phyloP scores from a whole-genome alignment of 768 basidiomycete species.

The Boletus rex-veris region DNA sequence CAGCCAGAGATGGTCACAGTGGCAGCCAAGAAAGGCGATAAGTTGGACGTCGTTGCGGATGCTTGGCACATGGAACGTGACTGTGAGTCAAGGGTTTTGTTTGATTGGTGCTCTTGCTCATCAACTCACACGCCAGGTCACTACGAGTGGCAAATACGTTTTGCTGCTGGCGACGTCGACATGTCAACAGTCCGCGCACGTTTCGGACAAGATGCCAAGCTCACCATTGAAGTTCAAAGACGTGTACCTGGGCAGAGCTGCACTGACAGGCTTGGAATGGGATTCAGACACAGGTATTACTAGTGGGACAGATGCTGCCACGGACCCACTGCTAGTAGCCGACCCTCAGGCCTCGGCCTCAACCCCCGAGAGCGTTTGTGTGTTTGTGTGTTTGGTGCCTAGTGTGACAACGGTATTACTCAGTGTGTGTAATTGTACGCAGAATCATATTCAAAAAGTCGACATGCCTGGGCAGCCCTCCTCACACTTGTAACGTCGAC shows the following conservation, averaged over 20 bases:
- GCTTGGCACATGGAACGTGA: constrained; percentile 60
- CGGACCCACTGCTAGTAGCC: not conserved
- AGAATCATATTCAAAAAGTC: constrained; percentile 15
- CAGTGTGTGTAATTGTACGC: constrained; percentile 20
- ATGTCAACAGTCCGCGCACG: constrained; percentile 50
- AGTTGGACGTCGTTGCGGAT: constrained; percentile 54
- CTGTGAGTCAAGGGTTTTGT: constrained; percentile 40
- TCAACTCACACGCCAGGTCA: constrained; percentile 48
- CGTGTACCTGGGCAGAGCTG: constrained; percentile 25
- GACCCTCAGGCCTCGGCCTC: too few species aligned
- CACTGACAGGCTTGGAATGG: constrained; percentile 26
- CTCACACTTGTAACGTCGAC: not conserved
- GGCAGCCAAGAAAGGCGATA: constrained; percentile 56
- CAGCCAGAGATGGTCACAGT: constrained; percentile 64
- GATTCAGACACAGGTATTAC: constrained; percentile 27
- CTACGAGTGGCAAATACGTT: constrained; percentile 59
- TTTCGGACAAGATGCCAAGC: constrained; percentile 43
- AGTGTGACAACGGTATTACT: constrained; percentile 24
- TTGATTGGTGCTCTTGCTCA: not conserved
- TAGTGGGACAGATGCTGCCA: constrained; percentile 7
- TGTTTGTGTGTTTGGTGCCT: not conserved
- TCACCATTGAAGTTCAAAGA: constrained; percentile 45
- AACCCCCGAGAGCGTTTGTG: constrained; percentile 1
- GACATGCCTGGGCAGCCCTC: not conserved
- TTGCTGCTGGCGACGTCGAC: constrained; percentile 52